Percentiles rank a stretch among this genome's conserved stretches.
Conservation (phyloP, 257 asterid genomes). For the Nicotiana paniculata region DNA sequence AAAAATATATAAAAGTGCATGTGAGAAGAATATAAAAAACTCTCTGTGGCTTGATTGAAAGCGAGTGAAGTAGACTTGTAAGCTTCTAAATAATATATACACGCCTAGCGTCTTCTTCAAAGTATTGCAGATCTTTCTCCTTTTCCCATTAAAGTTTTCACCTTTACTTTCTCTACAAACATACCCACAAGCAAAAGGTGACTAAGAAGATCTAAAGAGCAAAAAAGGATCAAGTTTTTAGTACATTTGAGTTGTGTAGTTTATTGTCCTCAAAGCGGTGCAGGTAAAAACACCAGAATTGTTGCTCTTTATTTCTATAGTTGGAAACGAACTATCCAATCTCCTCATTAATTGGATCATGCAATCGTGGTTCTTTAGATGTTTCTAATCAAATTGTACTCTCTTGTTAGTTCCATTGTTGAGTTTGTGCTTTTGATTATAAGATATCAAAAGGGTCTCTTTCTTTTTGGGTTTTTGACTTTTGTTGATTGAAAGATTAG, state of each 20-base stretch:
- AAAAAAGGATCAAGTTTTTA: background rate
- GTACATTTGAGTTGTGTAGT: background rate
- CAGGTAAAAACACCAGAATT: no score
- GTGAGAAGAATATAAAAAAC: background rate
- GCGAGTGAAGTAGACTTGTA: background rate
- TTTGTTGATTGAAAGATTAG: background rate
- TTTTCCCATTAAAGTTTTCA: slow-evolving; percentile 4
- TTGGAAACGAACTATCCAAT: no score
- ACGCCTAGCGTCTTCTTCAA: background rate
- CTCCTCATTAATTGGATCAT: background rate
- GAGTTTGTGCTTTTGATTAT: background rate
- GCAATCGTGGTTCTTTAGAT: background rate
- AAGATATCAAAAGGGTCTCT: background rate
- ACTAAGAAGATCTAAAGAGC: slow-evolving; percentile 7
- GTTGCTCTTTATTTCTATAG: no score
- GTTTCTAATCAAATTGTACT: background rate
- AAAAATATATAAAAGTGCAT: background rate
- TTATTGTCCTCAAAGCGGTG: background rate
- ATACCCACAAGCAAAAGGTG: background rate
- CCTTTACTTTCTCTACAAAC: slow-evolving; percentile 16
- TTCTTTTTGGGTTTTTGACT: background rate
- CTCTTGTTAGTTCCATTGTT: background rate
- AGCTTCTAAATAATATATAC: background rate
- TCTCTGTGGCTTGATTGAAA: background rate
- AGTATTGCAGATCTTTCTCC: background rate